Percentiles rank a stretch among this genome's conserved stretches.
Evolutionary conservation across 2,329 filamentous ascomycete genomes (phyloP).

Genomic region (Chaetomiaceae sp.): DNA sequence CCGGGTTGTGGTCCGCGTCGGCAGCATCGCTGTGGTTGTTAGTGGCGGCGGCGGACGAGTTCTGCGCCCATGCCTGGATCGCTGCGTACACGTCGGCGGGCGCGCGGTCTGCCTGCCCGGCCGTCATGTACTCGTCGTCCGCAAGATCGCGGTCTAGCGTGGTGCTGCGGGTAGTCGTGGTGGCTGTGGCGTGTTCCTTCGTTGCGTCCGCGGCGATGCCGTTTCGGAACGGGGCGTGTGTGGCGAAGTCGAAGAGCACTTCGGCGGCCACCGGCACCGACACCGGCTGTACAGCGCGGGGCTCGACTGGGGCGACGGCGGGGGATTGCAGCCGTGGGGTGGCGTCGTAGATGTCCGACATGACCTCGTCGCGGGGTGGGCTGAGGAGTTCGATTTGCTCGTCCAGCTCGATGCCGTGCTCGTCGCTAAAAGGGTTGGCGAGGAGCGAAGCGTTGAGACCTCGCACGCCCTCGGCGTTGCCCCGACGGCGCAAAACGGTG

Average conservation of each 20-base stretch:
- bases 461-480: conserved; percentile 37
- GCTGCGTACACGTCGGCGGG: conserved; percentile 47
- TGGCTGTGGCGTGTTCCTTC: background rate
- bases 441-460: conserved; percentile 43
- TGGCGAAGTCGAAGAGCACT: conserved; percentile 22
- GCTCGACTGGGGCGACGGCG: background rate
- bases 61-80: conserved; percentile 60
- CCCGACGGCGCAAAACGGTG: conserved; percentile 45
- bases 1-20: no score
- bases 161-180: conserved; percentile 11
- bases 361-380: conserved; percentile 41
- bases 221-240: conserved; percentile 8
- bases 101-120: conserved; percentile 39
- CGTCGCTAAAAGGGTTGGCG: conserved; percentile 55
- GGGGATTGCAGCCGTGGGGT: conserved; percentile 38
- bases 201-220: conserved; percentile 13
- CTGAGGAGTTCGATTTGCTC: conserved; percentile 37
- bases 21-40: no score
- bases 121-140: conserved; percentile 47
- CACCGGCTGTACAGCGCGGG: conserved; percentile 4
- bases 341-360: conserved; percentile 50
- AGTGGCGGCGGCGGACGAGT: no score
- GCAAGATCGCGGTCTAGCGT: conserved; percentile 35
- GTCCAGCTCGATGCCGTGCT: conserved; percentile 46
- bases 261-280: conserved; percentile 11